Percentiles rank a stretch among this genome's conserved stretches.
These are phyloP conservation scores for Leishmania aethiopica DNA, from an alignment of 208 protist genomes.

Conservation along the genomic window DNA sequence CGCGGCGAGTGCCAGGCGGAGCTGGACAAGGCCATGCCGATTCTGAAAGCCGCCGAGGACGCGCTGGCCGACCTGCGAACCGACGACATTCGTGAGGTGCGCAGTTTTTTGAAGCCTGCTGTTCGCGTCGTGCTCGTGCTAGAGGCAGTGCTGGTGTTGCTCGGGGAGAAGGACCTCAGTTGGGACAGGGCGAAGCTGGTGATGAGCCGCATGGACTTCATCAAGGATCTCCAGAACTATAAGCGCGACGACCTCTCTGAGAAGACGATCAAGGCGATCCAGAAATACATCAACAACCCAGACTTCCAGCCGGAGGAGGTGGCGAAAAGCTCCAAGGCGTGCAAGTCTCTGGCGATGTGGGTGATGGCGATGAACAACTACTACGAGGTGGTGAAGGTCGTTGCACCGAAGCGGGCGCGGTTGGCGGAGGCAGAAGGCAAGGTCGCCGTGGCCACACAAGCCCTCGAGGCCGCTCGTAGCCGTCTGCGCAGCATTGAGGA, in stretches of 20 bases:
- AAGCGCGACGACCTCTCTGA: constrained; percentile 93
- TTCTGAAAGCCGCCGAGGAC: constrained; percentile 91
- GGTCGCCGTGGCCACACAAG: constrained; percentile 72
- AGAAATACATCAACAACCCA: constrained; percentile 94
- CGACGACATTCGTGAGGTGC: constrained; percentile 94
- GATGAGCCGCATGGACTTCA: constrained; percentile 93
- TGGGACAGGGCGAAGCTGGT: constrained; percentile 94
- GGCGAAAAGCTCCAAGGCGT: constrained; percentile 94
- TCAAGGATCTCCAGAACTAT: constrained; percentile 93
- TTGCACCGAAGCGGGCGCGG: constrained; percentile 83
- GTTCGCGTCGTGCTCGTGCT: constrained; percentile 92
- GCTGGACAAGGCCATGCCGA: constrained; percentile 95
- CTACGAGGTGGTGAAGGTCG: constrained; percentile 92
- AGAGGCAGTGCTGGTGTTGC: constrained; percentile 93
- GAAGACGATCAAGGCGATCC: constrained; percentile 86
- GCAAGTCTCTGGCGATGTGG: constrained; percentile 96
- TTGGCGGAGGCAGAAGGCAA: constrained; percentile 88
- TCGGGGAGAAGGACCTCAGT: constrained; percentile 92
- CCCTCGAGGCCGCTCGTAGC: constrained; percentile 70
- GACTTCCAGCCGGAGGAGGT: constrained; percentile 95
- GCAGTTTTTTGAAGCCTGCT: constrained; percentile 93
- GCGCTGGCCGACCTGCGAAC: constrained; percentile 94
- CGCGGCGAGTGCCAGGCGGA: constrained; percentile 92
- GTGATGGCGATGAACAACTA: constrained; percentile 95
- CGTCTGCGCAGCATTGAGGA: constrained; percentile 84